Evolutionary conservation across 1,284 basidiomycete genomes (phyloP), one percentile per base, ranked within the genome.

Genomic region (Erythrobasidium hasegawianum): DNA sequence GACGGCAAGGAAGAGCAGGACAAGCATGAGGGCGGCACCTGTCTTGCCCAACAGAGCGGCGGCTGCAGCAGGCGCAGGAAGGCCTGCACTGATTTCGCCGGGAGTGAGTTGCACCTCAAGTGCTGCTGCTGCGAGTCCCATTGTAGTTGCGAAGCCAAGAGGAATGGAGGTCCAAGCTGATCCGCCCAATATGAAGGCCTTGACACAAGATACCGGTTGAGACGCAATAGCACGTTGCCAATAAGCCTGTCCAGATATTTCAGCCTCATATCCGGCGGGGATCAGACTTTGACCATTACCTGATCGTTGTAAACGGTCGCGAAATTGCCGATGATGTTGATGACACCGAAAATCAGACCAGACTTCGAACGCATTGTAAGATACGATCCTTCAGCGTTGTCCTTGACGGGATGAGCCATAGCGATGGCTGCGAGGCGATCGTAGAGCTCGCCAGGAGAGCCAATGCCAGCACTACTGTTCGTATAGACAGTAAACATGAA

Each of bases 331-430:
- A 87, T 83, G 71, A 53, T 84, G 76, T 92, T 93, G 77, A 94
- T 87, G 10, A 93, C 84, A 24, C 90, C 90, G 71, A 96, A 96
- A 67, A 92, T 87, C 26, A 96, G 78, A 0, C 90, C 92, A 61
- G 86, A 83, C 76, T 85, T 84, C 4, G 86, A 88, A 29, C 89
- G 83, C 81, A 96, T 88, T 2, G 92, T 87, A 22, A 87, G 77
- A 75, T 87, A 87, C 2, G 81, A 83, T 1, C 85, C 85, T 13
- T 80, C 77, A 0, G 83, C 83, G 75, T 87, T 87, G 39, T 83
- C 84, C 0, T 77, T 57, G 33, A 87, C 81, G 0, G 84, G 84
- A 49, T 75, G 77, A 27, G 74, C 71, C 2, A 72, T 72, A 0
- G 82, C 72, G 0, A 81, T 83, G 24, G 75, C 29, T 1, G 57